Evolutionary conservation across 345 rosid species (phyloP).

Genomic region (Lenwebbia sp.): DNA sequence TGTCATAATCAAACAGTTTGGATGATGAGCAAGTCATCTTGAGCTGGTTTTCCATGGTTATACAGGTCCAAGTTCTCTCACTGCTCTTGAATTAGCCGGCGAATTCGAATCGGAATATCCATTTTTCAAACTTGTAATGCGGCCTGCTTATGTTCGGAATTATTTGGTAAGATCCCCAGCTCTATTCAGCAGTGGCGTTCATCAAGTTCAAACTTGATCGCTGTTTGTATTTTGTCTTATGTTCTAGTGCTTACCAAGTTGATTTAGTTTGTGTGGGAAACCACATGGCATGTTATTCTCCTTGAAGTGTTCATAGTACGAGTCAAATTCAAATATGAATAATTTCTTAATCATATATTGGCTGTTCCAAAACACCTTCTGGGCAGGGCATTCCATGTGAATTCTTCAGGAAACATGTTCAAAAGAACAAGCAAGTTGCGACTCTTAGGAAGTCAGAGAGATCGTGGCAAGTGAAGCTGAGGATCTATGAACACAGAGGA

Average conservation of each 20-base stretch:
- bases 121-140: background rate
- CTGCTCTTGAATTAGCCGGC: background rate
- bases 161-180: background rate
- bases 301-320: background rate
- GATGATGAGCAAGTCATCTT: too few species aligned
- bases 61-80: background rate
- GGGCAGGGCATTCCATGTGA: background rate
- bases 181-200: background rate
- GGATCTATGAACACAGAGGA: background rate
- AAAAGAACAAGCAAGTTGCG: background rate
- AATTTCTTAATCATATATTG: background rate
- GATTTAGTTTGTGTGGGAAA: background rate
- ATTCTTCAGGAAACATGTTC: background rate
- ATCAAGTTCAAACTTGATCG: background rate
- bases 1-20: too few species aligned
- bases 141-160: background rate
- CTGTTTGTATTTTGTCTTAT: background rate
- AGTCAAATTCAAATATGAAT: background rate
- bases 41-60: background rate
- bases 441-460: background rate
- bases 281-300: background rate
- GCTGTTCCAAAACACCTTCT: background rate
- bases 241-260: background rate
- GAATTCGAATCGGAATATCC: background rate
- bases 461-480: background rate